Evolutionary conservation across 768 basidiomycete species (phyloP).

Genomic region (Mycena polygramma): DNA sequence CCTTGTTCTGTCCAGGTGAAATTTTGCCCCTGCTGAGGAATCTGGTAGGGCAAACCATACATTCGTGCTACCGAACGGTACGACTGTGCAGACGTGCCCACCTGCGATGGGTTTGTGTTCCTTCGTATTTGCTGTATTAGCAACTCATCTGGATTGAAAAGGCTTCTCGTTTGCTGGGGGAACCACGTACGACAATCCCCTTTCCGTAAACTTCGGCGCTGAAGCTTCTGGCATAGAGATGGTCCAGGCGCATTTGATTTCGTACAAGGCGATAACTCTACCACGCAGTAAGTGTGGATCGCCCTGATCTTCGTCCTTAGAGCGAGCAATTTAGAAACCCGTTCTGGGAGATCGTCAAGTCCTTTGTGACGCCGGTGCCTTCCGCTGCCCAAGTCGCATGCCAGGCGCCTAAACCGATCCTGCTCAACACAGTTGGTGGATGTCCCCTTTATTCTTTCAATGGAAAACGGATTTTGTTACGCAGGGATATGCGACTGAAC

Average conservation of each 20-base stretch:
- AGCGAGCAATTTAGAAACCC: slow-evolving; percentile 16
- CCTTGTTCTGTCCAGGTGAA: neutral
- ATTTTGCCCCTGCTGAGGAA: neutral
- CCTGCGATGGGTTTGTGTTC: slow-evolving; percentile 74
- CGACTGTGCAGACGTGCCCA: slow-evolving; percentile 77
- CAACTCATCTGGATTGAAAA: slow-evolving; percentile 13
- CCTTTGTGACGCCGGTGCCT: slow-evolving; percentile 71
- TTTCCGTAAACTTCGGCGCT: too few species aligned
- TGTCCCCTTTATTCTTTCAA: neutral
- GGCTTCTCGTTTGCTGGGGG: slow-evolving; percentile 11
- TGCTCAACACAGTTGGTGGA: slow-evolving; percentile 75
- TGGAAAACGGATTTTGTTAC: too few species aligned
- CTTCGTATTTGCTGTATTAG: neutral
- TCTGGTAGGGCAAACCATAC: slow-evolving; percentile 68
- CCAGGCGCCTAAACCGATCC: slow-evolving; percentile 83
- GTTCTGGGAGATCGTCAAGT: slow-evolving; percentile 79
- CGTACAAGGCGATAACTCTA: neutral
- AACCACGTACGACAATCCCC: neutral
- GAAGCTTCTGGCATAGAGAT: neutral
- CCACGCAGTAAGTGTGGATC: neutral
- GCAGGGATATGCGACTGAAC: slow-evolving; percentile 73
- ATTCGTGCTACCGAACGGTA: slow-evolving; percentile 78
- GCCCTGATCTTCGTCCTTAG: too few species aligned
- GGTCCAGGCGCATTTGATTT: neutral
- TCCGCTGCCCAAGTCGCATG: slow-evolving; percentile 73